Evolutionary conservation across 352 stramenopile species (phyloP).

Genomic region (Globisporangium abappressorium): DNA sequence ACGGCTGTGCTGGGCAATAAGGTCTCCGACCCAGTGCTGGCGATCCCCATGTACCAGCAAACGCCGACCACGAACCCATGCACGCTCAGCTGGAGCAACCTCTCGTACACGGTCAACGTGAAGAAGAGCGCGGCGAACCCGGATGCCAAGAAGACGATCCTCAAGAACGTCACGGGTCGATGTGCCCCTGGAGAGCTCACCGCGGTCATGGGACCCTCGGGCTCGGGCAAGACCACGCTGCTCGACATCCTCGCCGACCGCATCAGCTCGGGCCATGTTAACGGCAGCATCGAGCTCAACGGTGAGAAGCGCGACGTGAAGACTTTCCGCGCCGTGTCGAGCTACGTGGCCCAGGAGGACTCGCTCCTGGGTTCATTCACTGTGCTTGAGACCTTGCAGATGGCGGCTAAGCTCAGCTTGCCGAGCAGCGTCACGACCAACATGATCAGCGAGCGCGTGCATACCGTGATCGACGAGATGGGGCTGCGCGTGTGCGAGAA

Average conservation of each 20-base stretch:
- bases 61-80: slow-evolving; percentile 28
- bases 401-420: slow-evolving; percentile 52
- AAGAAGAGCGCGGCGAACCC: slow-evolving; percentile 21
- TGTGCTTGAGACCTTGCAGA: slow-evolving; percentile 61
- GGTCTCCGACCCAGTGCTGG: neutral
- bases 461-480: slow-evolving; percentile 71
- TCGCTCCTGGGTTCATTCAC: slow-evolving; percentile 66
- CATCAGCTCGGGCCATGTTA: slow-evolving; percentile 32
- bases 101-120: slow-evolving; percentile 52
- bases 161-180: slow-evolving; percentile 55
- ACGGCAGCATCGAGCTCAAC: slow-evolving; percentile 56
- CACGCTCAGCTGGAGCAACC: slow-evolving; percentile 65
- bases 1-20: neutral
- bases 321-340: slow-evolving; percentile 46
- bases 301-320: slow-evolving; percentile 31
- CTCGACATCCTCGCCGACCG: slow-evolving; percentile 62
- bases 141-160: slow-evolving; percentile 28
- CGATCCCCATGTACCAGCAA: neutral
- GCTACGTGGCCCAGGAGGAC: slow-evolving; percentile 64
- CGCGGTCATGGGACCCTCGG: slow-evolving; percentile 64
- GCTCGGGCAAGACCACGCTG: slow-evolving; percentile 60
- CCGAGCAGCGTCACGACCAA: slow-evolving; percentile 37
- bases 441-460: slow-evolving; percentile 35
- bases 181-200: slow-evolving; percentile 60
- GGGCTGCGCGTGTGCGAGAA: slow-evolving; percentile 45